Conservation (phyloP, 768 basidiomycete species). For the Rhizopogon salebrosus region DNA sequence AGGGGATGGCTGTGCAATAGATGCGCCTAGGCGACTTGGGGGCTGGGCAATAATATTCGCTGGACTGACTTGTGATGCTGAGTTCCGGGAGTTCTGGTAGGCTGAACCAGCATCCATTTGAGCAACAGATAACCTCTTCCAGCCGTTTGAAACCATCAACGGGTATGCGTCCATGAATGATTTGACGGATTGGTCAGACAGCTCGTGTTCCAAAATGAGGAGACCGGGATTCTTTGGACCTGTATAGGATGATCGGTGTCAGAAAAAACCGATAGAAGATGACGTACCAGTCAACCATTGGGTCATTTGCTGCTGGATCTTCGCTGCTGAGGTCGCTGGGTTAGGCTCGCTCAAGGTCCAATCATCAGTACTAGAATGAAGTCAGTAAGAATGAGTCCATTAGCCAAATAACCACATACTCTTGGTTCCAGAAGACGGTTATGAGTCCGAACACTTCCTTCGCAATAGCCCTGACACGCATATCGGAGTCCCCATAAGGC, state of each 20-base stretch:
- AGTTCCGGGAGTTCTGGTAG: constrained; percentile 44
- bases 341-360: constrained; percentile 53
- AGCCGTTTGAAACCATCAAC: constrained; percentile 59
- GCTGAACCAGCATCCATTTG: constrained; percentile 32
- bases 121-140: constrained; percentile 61
- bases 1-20: not conserved
- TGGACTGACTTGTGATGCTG: constrained; percentile 21
- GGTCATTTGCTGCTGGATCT: constrained; percentile 45
- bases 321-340: constrained; percentile 38
- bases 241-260: constrained; percentile 14
- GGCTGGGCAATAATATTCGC: constrained; percentile 17
- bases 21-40: not conserved
- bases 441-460: constrained; percentile 79
- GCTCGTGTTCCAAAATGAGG: constrained; percentile 82
- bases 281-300: constrained; percentile 51
- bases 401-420: constrained; percentile 39
- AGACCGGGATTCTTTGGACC: constrained; percentile 77
- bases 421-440: constrained; percentile 89
- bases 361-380: constrained; percentile 54
- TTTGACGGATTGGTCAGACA: constrained; percentile 50
- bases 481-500: constrained; percentile 81
- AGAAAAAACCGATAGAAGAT: not conserved
- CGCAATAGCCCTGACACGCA: constrained; percentile 81
- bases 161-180: constrained; percentile 68
- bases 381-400: not conserved